Base-by-base conservation (phyloP, 805 yeast genomes). In the Ogataea thermomethanolica region DNA sequence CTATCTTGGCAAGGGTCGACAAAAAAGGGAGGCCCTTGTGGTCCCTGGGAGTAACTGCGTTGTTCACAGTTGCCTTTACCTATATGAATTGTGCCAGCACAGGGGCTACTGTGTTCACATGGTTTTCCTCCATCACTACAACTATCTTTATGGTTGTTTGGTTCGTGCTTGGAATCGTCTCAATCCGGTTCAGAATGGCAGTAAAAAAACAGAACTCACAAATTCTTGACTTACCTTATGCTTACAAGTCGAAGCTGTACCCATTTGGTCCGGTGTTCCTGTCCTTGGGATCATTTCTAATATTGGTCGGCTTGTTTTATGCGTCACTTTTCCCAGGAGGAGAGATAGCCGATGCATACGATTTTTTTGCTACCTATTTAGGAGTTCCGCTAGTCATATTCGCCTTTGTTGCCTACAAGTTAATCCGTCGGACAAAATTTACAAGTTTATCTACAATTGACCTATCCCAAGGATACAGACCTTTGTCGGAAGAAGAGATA, bases 71-170 rank as follows among this genome's bases (percentile, higher is more conserved):
- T 11, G 45, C 35, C 7, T 41, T 41, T 23, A 41, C 45, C 7
- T 41, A 41, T 20, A 41, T 41, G 45, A 41, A 41, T 21, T 41
- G 45, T 33, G 45, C 45, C 10, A 33, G 41, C 29, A 41, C 45
- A 2, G 45, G 45, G n/a, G 45, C 45, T 10, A 37, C 37, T 1
- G 27, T 41, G 7, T 41, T 41, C 31, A 36, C 45, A 9, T 41
- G 45, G 45, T 41, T 41, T 29, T 41, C 45, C 3, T 41, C 45
- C 30, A 21, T 41, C n/a, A 41, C 45, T 7, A 41, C 45, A 7
- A 73, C 88, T 3, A 85, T 88, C 1, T 79, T 49, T 52, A 59
- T 48, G 63, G 64, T 7, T 45, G 58, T 39, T 43, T 37, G 13
- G 30, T 41, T 14, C 34, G 45, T 25, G 21, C 35, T 17, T 53